Percentiles rank a stretch among this genome's conserved stretches.
These are phyloP conservation scores for Jaminaea rosea DNA, from an alignment of 1,284 basidiomycete species.

Conservation along the genomic window DNA sequence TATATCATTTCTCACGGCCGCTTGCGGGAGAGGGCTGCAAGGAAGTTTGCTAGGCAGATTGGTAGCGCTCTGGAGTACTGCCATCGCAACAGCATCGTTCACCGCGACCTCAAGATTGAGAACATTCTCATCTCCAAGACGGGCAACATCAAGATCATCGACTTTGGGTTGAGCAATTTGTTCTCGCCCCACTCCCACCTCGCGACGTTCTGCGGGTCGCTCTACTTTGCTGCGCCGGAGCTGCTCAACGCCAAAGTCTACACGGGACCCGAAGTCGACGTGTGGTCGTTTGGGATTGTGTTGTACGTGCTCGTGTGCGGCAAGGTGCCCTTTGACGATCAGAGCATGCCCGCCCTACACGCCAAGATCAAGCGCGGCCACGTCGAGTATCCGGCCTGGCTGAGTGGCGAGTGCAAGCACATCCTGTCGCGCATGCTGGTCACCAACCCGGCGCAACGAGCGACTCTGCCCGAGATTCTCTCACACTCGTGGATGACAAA, in stretches of 20 bases:
- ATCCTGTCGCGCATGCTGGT: constrained; percentile 90
- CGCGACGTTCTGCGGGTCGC: constrained; percentile 88
- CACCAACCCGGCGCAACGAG: constrained; percentile 77
- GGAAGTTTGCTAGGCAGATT: constrained; percentile 95
- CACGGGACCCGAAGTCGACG: constrained; percentile 93
- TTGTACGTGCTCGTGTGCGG: constrained; percentile 95
- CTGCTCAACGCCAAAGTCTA: constrained; percentile 92
- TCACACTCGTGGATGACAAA: constrained; percentile 90
- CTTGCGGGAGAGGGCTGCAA: constrained; percentile 81
- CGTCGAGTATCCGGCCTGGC: constrained; percentile 94
- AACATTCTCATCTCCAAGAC: constrained; percentile 98
- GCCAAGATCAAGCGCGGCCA: constrained; percentile 97
- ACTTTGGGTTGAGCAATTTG: constrained; percentile 96
- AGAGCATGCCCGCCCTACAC: constrained; percentile 96
- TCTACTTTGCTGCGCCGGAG: constrained; percentile 97
- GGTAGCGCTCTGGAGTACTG: constrained; percentile 92
- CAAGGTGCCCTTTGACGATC: constrained; percentile 97
- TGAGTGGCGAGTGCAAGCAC: constrained; percentile 90
- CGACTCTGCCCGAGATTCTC: constrained; percentile 77
- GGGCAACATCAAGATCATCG: constrained; percentile 99
- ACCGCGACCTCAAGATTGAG: constrained; percentile 97
- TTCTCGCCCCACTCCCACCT: constrained; percentile 76
- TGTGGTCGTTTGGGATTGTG: constrained; percentile 98
- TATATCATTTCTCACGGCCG: constrained; percentile 99
- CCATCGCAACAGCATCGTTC: constrained; percentile 93